Percentiles rank a stretch among this genome's conserved stretches.
Evolutionary conservation across 2,329 filamentous ascomycete genomes (phyloP).

Genomic region (Claviceps monticola): DNA sequence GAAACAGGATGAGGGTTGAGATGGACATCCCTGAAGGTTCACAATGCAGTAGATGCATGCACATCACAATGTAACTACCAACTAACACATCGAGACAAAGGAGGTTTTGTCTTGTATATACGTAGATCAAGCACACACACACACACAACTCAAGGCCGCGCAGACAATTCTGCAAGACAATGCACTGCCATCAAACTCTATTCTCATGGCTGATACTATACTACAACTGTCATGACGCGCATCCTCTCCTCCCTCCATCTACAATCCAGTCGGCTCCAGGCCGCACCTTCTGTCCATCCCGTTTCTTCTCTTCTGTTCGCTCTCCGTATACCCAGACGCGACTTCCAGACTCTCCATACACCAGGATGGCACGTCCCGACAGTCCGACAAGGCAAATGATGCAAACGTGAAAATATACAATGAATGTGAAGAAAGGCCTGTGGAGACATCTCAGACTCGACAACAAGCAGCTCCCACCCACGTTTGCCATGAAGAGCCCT

Average conservation of each 20-base stretch:
- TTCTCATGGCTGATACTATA: slow-evolving; percentile 14
- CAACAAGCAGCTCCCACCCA: not conserved
- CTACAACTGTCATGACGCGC: slow-evolving; percentile 16
- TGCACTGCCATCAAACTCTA: slow-evolving; percentile 9
- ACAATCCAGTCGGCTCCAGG: slow-evolving; percentile 4
- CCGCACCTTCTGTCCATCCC: slow-evolving; percentile 6
- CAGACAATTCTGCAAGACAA: too few relatives aligned
- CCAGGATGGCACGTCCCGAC: not conserved
- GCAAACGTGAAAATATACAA: slow-evolving; percentile 1
- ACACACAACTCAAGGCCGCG: too few relatives aligned
- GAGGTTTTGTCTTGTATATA: too few relatives aligned
- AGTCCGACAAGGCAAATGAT: not conserved
- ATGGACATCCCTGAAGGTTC: too few relatives aligned
- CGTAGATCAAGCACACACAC: too few relatives aligned
- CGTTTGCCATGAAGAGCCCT: too few relatives aligned
- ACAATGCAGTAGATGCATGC: too few relatives aligned
- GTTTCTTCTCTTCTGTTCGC: not conserved
- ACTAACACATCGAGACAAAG: too few relatives aligned
- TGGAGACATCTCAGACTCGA: not conserved
- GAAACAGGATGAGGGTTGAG: too few relatives aligned
- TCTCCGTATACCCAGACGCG: not conserved
- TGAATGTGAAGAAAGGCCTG: slow-evolving; percentile 1
- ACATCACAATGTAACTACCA: too few relatives aligned
- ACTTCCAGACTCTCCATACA: not conserved
- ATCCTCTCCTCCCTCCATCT: slow-evolving; percentile 3